phyloP scores from a whole-genome alignment of 2,329 filamentous ascomycete species.

The Aspergillus candidus region DNA sequence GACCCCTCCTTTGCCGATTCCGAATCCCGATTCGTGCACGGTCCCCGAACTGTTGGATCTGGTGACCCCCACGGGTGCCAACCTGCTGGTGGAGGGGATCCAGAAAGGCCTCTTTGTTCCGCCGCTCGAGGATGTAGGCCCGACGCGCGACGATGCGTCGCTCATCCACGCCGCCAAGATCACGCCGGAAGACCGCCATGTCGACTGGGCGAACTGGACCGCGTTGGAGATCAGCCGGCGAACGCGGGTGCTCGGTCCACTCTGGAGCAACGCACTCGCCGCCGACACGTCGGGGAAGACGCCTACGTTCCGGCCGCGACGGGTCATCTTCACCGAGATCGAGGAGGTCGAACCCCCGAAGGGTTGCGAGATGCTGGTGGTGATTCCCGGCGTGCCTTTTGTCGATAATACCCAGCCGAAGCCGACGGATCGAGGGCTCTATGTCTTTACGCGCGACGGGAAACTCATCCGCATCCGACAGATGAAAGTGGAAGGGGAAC shows the following conservation, averaged over 20 bases:
- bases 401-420: constrained; percentile 22
- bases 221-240: constrained; percentile 51
- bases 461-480: constrained; percentile 31
- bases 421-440: constrained; percentile 24
- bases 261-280: constrained; percentile 54
- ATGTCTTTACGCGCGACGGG: constrained; percentile 33
- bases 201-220: constrained; percentile 55
- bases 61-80: constrained; percentile 60
- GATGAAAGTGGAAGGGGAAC: constrained; percentile 38
- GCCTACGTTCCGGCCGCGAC: constrained; percentile 23
- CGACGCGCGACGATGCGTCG: constrained; percentile 18
- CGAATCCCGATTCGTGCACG: constrained; percentile 43
- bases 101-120: constrained; percentile 58
- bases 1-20: constrained; percentile 49
- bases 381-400: constrained; percentile 35
- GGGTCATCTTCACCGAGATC: constrained; percentile 34
- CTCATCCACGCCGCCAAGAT: constrained; percentile 66
- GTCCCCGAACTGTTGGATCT: constrained; percentile 47
- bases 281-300: constrained; percentile 13
- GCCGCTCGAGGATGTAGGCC: constrained; percentile 42
- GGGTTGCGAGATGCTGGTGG: constrained; percentile 20
- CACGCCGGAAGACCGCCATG: constrained; percentile 54
- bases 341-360: constrained; percentile 27
- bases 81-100: constrained; percentile 64
- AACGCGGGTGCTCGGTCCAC: constrained; percentile 55